These are phyloP conservation scores for Kurtzmaniella cleridarum DNA, from an alignment of 805 yeast species.

Conservation along the genomic window DNA sequence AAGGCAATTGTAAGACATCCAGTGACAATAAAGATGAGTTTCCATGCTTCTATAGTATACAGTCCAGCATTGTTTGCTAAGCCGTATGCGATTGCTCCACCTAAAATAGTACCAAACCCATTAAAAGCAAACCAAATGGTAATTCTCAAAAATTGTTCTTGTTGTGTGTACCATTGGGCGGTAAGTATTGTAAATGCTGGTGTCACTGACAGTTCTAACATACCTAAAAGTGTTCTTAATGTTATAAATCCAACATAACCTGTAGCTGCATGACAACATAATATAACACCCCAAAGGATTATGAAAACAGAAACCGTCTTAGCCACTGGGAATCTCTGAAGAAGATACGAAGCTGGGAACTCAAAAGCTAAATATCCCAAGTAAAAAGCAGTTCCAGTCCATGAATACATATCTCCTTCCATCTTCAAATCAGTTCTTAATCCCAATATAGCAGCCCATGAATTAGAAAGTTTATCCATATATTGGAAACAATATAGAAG, in stretches of 20 bases:
- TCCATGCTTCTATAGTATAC: constrained; percentile 28
- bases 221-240: constrained; percentile 33
- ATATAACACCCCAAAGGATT: constrained; percentile 58
- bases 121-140: constrained; percentile 32
- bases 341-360: constrained; percentile 37
- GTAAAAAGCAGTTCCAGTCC: constrained; percentile 38
- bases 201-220: constrained; percentile 35
- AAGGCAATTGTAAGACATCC: constrained; percentile 35
- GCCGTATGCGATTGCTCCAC: constrained; percentile 18
- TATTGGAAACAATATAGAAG: constrained; percentile 21
- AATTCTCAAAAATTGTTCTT: constrained; percentile 30
- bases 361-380: constrained; percentile 60
- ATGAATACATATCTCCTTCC: constrained; percentile 28
- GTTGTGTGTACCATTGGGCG: constrained; percentile 29
- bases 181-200: constrained; percentile 35
- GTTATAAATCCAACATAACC: constrained; percentile 36
- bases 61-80: constrained; percentile 7
- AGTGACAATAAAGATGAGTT: constrained; percentile 37
- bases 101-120: constrained; percentile 29
- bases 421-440: constrained; percentile 31
- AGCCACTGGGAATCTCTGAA: constrained; percentile 56
- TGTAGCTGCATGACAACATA: constrained; percentile 50
- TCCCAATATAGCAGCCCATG: constrained; percentile 37
- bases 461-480: constrained; percentile 34
- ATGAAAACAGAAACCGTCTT: constrained; percentile 45